These are phyloP conservation scores for Pythium rishiriense DNA, from an alignment of 352 stramenopile species.

Conservation along the genomic window DNA sequence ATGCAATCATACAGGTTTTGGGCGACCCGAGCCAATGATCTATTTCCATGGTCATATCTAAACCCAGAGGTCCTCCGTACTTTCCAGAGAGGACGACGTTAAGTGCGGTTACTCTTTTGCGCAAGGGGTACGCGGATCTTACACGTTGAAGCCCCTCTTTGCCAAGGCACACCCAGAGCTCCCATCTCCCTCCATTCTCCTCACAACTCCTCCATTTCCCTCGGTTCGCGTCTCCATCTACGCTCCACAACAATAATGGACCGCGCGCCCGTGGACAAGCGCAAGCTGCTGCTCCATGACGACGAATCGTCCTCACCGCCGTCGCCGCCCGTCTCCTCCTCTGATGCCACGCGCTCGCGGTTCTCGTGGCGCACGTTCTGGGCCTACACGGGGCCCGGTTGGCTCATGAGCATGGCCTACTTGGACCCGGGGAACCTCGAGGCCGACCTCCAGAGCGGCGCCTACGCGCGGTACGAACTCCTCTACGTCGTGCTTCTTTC, in stretches of 20 bases:
- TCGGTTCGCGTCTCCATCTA: background rate
- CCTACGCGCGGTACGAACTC: conserved; percentile 88
- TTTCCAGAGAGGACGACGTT: background rate
- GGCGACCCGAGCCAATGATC: background rate
- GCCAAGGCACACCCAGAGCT: too few relatives aligned
- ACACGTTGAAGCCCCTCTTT: conserved; percentile 21
- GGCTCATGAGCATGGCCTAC: conserved; percentile 95
- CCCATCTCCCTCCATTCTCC: background rate
- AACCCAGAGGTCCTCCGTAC: background rate
- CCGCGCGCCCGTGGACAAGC: conserved; percentile 15
- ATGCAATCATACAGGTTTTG: background rate
- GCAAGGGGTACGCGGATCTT: conserved; percentile 9
- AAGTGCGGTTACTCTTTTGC: conserved; percentile 5
- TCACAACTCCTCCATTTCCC: background rate
- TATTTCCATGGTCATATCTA: background rate
- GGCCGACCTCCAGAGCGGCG: conserved; percentile 93
- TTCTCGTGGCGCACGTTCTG: conserved; percentile 78
- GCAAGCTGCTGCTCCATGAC: conserved; percentile 20
- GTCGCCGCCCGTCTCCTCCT: background rate
- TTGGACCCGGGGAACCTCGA: conserved; percentile 96
- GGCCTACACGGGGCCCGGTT: conserved; percentile 81
- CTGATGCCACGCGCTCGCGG: background rate
- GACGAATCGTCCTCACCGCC: conserved; percentile 6
- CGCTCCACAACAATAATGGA: conserved; percentile 15
- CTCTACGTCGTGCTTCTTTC: conserved; percentile 91